Percentiles rank a stretch among this genome's conserved stretches.
Evolutionary conservation across 2,329 filamentous ascomycete genomes (phyloP).

Genomic region (Fusarium sarcochroum): DNA sequence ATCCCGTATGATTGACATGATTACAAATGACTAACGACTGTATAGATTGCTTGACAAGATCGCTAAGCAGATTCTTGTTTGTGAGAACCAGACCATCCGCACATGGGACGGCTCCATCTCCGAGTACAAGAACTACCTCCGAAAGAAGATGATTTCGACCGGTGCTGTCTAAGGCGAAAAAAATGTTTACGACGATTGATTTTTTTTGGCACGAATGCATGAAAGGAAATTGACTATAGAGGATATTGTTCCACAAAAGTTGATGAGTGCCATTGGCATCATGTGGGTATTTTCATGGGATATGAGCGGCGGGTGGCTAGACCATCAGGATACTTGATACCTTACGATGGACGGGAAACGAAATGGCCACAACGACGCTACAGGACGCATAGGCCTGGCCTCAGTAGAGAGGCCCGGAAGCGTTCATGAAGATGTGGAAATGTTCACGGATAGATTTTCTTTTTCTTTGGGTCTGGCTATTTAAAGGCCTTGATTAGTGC

Average conservation of each 20-base stretch:
- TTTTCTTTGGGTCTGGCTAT: slow-evolving; percentile 46
- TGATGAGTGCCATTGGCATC: slow-evolving; percentile 46
- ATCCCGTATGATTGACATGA: background rate
- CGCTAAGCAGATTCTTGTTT: slow-evolving; percentile 99
- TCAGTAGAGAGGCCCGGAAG: slow-evolving; percentile 50
- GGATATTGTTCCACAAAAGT: slow-evolving; percentile 49
- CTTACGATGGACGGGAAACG: slow-evolving; percentile 44
- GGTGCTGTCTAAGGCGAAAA: slow-evolving; percentile 80
- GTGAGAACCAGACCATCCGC: slow-evolving; percentile 95
- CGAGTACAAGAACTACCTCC: slow-evolving; percentile 97
- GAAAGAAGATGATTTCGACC: slow-evolving; percentile 96
- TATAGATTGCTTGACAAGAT: slow-evolving; percentile 96
- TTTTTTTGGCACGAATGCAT: slow-evolving; percentile 41
- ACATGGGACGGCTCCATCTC: slow-evolving; percentile 91
- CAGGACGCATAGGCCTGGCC: slow-evolving; percentile 49
- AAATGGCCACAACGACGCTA: slow-evolving; percentile 46
- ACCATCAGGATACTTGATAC: slow-evolving; percentile 48
- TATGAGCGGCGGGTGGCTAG: slow-evolving; percentile 47
- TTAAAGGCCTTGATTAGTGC: slow-evolving; percentile 46
- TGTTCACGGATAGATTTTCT: slow-evolving; percentile 54
- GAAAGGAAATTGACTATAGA: slow-evolving; percentile 51
- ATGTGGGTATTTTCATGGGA: slow-evolving; percentile 50
- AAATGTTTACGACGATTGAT: slow-evolving; percentile 29
- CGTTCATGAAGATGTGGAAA: slow-evolving; percentile 51
- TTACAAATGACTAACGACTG: slow-evolving; percentile 30